phyloP scores from a whole-genome alignment of 192 early-diverging fungal species.

The Pilaira anomala region DNA sequence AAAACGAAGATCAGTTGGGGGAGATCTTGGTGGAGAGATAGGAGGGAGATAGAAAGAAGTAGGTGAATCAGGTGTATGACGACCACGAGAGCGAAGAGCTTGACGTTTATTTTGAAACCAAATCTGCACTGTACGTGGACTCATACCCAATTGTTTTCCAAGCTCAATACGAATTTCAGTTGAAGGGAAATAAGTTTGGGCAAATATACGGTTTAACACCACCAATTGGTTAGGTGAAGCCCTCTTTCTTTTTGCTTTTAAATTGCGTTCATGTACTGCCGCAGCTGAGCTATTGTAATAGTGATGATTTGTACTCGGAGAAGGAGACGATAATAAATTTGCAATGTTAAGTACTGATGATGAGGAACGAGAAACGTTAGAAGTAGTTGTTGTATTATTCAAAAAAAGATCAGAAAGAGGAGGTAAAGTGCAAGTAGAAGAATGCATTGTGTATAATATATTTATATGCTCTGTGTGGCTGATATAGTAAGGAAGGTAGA shows the following conservation, averaged over 20 bases:
- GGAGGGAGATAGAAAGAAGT: slow-evolving; percentile 5
- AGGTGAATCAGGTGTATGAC: slow-evolving; percentile 4
- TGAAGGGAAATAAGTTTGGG: slow-evolving; percentile 68
- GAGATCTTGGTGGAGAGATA: slow-evolving; percentile 10
- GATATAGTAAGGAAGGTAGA: slow-evolving; percentile 2
- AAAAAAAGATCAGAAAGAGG: slow-evolving; percentile 27
- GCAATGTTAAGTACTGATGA: slow-evolving; percentile 7
- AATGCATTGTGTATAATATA: slow-evolving; percentile 1
- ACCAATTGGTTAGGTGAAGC: slow-evolving; percentile 58
- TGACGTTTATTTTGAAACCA: slow-evolving; percentile 95
- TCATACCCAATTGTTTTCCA: slow-evolving; percentile 72
- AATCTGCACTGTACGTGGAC: slow-evolving; percentile 81
- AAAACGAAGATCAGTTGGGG: slow-evolving; percentile 1
- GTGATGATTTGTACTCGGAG: background rate
- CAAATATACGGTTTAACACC: slow-evolving; percentile 58
- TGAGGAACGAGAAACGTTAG: background rate
- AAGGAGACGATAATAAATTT: slow-evolving; percentile 3
- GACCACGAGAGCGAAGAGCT: slow-evolving; percentile 27
- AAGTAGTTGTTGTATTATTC: background rate
- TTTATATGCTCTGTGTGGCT: background rate
- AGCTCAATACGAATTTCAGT: slow-evolving; percentile 69
- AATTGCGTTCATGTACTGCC: background rate
- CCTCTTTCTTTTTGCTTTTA: slow-evolving; percentile 37
- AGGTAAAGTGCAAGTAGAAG: slow-evolving; percentile 28
- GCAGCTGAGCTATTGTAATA: background rate